These are phyloP conservation scores for Sarocladium oryzae DNA, from an alignment of 2,329 filamentous ascomycete genomes.

Conservation along the genomic window DNA sequence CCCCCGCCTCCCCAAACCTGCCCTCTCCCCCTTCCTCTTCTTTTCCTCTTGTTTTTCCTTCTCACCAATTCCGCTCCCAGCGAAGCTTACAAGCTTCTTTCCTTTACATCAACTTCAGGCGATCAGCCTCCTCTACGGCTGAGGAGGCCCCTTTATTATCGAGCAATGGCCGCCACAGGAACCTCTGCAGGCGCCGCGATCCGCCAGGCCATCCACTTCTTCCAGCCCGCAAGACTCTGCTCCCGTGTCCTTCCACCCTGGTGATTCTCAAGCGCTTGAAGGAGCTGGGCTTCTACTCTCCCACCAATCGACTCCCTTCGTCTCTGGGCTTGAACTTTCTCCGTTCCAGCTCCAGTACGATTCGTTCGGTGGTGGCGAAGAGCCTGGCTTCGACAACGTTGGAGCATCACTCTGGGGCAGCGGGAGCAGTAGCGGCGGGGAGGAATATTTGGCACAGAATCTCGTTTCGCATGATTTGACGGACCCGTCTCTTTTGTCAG, in stretches of 20 bases:
- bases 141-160: slow-evolving; percentile 8
- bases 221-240: slow-evolving; percentile 1
- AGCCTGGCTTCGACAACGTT: not conserved
- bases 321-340: not conserved
- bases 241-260: not conserved
- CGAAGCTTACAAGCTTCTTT: not conserved
- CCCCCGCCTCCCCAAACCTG: not conserved
- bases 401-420: not conserved
- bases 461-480: not conserved
- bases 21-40: not conserved
- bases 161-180: slow-evolving; percentile 6
- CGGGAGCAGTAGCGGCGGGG: not conserved
- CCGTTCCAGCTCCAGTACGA: not conserved
- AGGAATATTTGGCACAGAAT: slow-evolving; percentile 1
- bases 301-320: not conserved
- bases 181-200: slow-evolving; percentile 6
- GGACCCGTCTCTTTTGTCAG: slow-evolving; percentile 3
- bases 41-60: not conserved
- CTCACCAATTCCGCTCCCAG: not conserved
- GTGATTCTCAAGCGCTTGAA: not conserved
- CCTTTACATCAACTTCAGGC: not conserved
- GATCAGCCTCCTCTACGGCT: slow-evolving; percentile 5
- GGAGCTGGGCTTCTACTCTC: not conserved
- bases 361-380: not conserved
- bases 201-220: slow-evolving; percentile 1